These are phyloP conservation scores for Ganoderma lingzhi DNA, from an alignment of 1,284 basidiomycete genomes.

Conservation along the genomic window DNA sequence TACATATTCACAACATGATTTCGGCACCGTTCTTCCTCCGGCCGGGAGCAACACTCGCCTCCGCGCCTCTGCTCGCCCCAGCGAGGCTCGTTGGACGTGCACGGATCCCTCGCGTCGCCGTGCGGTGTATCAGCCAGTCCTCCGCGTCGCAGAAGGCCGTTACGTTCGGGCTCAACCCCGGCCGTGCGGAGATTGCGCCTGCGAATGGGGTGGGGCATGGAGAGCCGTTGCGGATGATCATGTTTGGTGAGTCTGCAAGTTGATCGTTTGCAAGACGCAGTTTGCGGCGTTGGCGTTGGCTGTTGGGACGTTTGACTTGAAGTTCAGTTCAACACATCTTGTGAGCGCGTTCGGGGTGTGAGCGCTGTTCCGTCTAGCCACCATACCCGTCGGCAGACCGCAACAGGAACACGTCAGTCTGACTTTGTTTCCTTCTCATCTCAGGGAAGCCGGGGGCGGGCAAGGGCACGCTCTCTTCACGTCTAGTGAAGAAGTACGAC, in stretches of 20 bases:
- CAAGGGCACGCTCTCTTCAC: constrained; percentile 80
- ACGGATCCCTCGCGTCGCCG: not conserved
- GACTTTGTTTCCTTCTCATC: not conserved
- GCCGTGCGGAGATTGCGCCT: constrained; percentile 43
- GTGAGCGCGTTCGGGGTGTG: not conserved
- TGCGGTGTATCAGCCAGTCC: constrained; percentile 48
- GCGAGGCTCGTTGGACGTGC: constrained; percentile 12
- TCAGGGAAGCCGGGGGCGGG: constrained; percentile 74
- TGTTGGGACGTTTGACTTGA: not conserved
- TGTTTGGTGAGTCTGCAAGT: constrained; percentile 62
- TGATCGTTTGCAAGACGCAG: not conserved
- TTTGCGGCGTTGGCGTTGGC: constrained; percentile 1
- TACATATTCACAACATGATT: not conserved
- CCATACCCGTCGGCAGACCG: not conserved
- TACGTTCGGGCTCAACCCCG: constrained; percentile 58
- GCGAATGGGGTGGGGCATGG: constrained; percentile 36
- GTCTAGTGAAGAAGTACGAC: constrained; percentile 80
- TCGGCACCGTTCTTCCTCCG: constrained; percentile 29
- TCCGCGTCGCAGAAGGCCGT: constrained; percentile 52
- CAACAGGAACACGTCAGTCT: not conserved
- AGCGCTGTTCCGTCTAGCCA: not conserved
- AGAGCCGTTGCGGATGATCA: constrained; percentile 72
- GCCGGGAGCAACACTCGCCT: constrained; percentile 19
- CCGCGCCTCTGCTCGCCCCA: constrained; percentile 11
- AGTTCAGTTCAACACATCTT: constrained; percentile 14